Evolutionary conservation across 1,284 basidiomycete species (phyloP).

Genomic region (Ceratobasidium sp.): DNA sequence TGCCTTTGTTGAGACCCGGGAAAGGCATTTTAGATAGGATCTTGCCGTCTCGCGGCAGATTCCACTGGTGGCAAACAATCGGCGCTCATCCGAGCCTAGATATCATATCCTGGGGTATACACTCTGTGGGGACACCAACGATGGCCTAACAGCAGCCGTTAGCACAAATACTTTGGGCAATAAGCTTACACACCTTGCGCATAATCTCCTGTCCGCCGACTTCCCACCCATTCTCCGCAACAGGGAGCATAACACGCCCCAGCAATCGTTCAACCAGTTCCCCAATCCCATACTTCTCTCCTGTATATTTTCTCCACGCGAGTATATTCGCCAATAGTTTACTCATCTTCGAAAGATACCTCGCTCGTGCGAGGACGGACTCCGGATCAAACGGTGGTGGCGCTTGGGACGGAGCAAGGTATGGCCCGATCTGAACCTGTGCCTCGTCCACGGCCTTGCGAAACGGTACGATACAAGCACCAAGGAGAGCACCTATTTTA

Average conservation of each 20-base stretch:
- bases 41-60: background rate
- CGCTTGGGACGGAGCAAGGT: conserved; percentile 56
- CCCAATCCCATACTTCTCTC: conserved; percentile 70
- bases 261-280: conserved; percentile 71
- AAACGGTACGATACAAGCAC: conserved; percentile 72
- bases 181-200: conserved; percentile 65
- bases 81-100: conserved; percentile 38
- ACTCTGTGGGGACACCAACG: conserved; percentile 29
- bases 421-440: conserved; percentile 63
- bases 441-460: conserved; percentile 66
- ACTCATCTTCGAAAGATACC: conserved; percentile 74
- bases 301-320: conserved; percentile 80
- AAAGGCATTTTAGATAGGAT: background rate
- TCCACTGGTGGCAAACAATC: background rate
- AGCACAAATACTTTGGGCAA: background rate
- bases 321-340: conserved; percentile 82
- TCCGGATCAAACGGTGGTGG: conserved; percentile 79
- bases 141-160: conserved; percentile 1
- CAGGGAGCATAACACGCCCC: conserved; percentile 71
- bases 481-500: conserved; percentile 71
- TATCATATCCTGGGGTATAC: conserved; percentile 40
- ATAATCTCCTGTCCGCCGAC: conserved; percentile 83
- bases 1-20: conserved; percentile 11
- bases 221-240: conserved; percentile 86
- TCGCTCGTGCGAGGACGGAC: conserved; percentile 75